Percentiles rank a stretch among this genome's conserved stretches.
Conservation (phyloP, 441 rosid species). For the Jatropha podagrica region DNA sequence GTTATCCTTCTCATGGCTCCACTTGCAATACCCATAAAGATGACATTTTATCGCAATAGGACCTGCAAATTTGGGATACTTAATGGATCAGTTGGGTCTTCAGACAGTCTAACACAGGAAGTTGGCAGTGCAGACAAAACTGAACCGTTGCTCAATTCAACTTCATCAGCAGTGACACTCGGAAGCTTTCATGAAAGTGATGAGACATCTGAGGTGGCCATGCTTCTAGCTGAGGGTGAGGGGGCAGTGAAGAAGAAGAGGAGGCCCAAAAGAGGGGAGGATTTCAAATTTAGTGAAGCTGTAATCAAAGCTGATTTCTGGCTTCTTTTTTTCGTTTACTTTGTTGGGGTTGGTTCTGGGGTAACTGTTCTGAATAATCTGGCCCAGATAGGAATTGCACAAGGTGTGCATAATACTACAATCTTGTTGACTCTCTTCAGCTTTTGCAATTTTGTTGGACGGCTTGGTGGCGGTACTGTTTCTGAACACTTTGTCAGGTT, state of each 20-base stretch:
- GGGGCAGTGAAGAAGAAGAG: constrained; percentile 88
- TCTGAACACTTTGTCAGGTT: constrained; percentile 91
- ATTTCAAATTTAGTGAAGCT: constrained; percentile 76
- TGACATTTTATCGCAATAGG: constrained; percentile 54
- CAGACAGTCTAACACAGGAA: constrained; percentile 45
- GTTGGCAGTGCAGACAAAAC: constrained; percentile 41
- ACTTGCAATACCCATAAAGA: constrained; percentile 82
- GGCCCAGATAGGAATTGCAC: constrained; percentile 85
- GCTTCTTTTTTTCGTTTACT: constrained; percentile 84
- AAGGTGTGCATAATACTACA: constrained; percentile 66
- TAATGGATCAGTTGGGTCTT: constrained; percentile 39
- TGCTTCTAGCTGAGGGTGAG: constrained; percentile 79
- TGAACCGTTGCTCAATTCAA: constrained; percentile 55
- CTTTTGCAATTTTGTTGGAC: constrained; percentile 88
- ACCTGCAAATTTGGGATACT: constrained; percentile 23
- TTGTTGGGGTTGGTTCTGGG: constrained; percentile 92
- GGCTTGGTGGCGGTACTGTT: constrained; percentile 79
- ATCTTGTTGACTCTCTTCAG: constrained; percentile 67
- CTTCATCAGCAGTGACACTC: constrained; percentile 54
- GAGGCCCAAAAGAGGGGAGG: constrained; percentile 93
- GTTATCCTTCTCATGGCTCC: constrained; percentile 63
- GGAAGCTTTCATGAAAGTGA: constrained; percentile 58
- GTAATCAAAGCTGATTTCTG: constrained; percentile 89
- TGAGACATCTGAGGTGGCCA: constrained; percentile 60
- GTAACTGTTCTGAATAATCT: constrained; percentile 87